Evolutionary conservation across 2,329 filamentous ascomycete genomes (phyloP), one percentile per base, ranked within the genome.

Genomic region (Ophioceras dolichostomum): DNA sequence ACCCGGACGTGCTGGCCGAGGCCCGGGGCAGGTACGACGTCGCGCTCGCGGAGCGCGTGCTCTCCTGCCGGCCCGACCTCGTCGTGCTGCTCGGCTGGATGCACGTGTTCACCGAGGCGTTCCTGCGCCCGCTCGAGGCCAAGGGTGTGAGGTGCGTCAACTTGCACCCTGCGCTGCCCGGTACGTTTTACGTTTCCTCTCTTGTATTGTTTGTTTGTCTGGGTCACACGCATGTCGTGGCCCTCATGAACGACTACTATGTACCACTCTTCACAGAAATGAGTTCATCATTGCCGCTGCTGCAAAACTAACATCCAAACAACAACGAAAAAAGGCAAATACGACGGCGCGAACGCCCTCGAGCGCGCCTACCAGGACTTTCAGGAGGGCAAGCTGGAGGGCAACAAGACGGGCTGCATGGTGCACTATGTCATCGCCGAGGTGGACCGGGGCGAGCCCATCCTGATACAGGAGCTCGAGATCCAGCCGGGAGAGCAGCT

Each of bases 11-110:
- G 58, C 42, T 77, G 53, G 48, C 61, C 13, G 66, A 72, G 30
- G 79, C 76, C 1, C 73, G 86, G 18, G 61, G 68, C 33, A 67
- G 66, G 38, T 93, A 91, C 56, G 86, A 94, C 54, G 71, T 75
- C 12, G 83, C 83, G 31, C 65, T 94, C 43, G 83, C 84, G 0
- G 57, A 68, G 30, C 66, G 79, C 41, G 70, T 93, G 37, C 62
- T 89, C 18, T 55, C 59, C 4, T 71, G 80, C 44, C 59, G 59
- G 40, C 85, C 86, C 0, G 73, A 88, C 38, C 58, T 94, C 38
- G 75, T 94, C 34, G 79, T 91, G 8, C 82, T 87, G 46, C 79
- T 83, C 4, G 86, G 87, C 3, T 93, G 83, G 71, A 93, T 93
- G 85, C 79, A 91, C 55, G 79, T 93, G 40, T 71, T 93, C 34